A percentile compares a stretch with the other conserved stretches of the same genome.
phyloP scores from a whole-genome alignment of 768 basidiomycete species.

The Lactarius sp. region DNA sequence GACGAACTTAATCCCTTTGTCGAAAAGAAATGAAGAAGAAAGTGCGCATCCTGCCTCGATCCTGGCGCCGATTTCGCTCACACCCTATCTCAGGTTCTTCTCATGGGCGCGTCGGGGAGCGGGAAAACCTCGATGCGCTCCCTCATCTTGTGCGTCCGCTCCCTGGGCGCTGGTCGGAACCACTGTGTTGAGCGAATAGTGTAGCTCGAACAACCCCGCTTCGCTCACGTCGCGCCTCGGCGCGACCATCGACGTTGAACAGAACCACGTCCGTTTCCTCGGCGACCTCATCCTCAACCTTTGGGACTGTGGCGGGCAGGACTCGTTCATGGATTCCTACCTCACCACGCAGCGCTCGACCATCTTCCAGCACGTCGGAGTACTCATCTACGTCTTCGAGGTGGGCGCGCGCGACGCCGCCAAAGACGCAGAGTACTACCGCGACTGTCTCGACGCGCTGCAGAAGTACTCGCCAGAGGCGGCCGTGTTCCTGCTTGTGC shows the following conservation, averaged over 20 bases:
- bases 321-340: slow-evolving; percentile 97
- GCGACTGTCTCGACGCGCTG: slow-evolving; percentile 83
- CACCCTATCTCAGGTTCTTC: slow-evolving; percentile 62
- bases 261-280: slow-evolving; percentile 95
- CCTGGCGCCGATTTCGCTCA: not conserved
- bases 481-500: slow-evolving; percentile 82
- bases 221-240: slow-evolving; percentile 87
- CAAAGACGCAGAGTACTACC: slow-evolving; percentile 89
- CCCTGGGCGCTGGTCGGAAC: slow-evolving; percentile 12
- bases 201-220: slow-evolving; percentile 92
- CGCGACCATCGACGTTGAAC: slow-evolving; percentile 97
- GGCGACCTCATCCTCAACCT: slow-evolving; percentile 94
- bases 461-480: slow-evolving; percentile 76
- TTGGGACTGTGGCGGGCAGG: slow-evolving; percentile 99
- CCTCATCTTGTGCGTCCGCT: slow-evolving; percentile 83
- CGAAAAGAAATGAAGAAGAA: slow-evolving; percentile 36
- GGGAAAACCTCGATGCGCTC: slow-evolving; percentile 98
- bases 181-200: slow-evolving; percentile 20
- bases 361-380: slow-evolving; percentile 94
- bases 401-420: slow-evolving; percentile 79
- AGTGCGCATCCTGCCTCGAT: slow-evolving; percentile 20
- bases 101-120: slow-evolving; percentile 96
- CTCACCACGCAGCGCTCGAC: slow-evolving; percentile 87
- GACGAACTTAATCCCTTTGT: not conserved
- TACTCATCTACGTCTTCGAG: slow-evolving; percentile 98